Conservation (phyloP, 306 rosid genomes). For the Pachyrhizus erosus region DNA sequence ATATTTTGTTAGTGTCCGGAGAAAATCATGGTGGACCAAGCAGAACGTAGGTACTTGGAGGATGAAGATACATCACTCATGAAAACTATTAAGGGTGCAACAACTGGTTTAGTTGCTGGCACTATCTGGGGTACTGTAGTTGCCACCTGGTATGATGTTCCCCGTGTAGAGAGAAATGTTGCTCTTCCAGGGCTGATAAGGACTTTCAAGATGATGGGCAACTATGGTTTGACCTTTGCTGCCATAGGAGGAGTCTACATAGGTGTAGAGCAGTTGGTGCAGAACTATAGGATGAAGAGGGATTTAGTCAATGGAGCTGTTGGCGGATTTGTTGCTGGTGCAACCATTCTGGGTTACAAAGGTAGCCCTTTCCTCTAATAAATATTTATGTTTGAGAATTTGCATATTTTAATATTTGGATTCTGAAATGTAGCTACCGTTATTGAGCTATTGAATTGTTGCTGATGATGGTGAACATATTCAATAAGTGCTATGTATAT, state of each 20-base stretch:
- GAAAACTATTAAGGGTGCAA: constrained; percentile 91
- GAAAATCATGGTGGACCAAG: constrained; percentile 60
- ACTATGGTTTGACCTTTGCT: constrained; percentile 86
- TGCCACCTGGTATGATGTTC: constrained; percentile 95
- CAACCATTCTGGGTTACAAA: constrained; percentile 86
- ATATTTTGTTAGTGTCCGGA: constrained; percentile 29
- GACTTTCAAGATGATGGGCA: constrained; percentile 95
- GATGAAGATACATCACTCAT: constrained; percentile 72
- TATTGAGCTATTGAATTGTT: constrained; percentile 29
- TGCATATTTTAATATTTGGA: neutral
- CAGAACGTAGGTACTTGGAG: constrained; percentile 92
- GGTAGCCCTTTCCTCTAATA: constrained; percentile 55
- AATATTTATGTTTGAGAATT: neutral
- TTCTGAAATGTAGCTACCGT: constrained; percentile 25
- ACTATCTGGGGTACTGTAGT: constrained; percentile 86
- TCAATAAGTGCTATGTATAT: constrained; percentile 9
- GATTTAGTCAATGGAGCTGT: constrained; percentile 94
- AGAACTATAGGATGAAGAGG: constrained; percentile 83
- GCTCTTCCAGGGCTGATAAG: constrained; percentile 94
- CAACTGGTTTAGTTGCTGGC: constrained; percentile 82
- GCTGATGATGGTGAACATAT: constrained; percentile 10
- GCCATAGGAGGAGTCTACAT: constrained; percentile 97
- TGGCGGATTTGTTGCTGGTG: constrained; percentile 96
- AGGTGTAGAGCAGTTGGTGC: constrained; percentile 88
- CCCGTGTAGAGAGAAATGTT: constrained; percentile 95